Percentiles rank a stretch among this genome's conserved stretches.
Conservation (phyloP, 805 yeast genomes). For the Teunomyces aglyptinius region DNA sequence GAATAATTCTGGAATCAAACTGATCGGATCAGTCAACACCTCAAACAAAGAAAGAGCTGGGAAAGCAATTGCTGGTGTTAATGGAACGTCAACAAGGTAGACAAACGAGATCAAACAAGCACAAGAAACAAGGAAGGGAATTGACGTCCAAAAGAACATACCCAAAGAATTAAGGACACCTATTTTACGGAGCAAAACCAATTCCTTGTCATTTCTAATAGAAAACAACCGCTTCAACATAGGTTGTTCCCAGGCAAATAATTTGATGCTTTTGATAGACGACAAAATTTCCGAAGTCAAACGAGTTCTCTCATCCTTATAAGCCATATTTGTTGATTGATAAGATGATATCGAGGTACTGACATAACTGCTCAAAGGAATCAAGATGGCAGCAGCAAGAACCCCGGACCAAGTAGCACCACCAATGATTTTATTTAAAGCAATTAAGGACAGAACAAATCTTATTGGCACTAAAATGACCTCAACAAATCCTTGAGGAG, state of each 20-base stretch:
- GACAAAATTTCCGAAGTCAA: conserved; percentile 58
- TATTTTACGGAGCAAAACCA: conserved; percentile 49
- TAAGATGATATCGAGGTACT: conserved; percentile 40
- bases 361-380: conserved; percentile 54
- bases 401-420: conserved; percentile 60
- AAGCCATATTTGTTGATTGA: conserved; percentile 44
- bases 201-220: conserved; percentile 58
- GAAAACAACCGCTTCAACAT: conserved; percentile 51
- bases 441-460: conserved; percentile 50
- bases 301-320: conserved; percentile 59
- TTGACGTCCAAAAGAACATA: conserved; percentile 59
- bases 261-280: conserved; percentile 61
- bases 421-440: conserved; percentile 57
- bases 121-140: conserved; percentile 64
- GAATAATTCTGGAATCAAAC: conserved; percentile 55
- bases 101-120: conserved; percentile 58
- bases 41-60: conserved; percentile 65
- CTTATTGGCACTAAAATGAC: conserved; percentile 59
- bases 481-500: conserved; percentile 51
- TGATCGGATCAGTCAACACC: conserved; percentile 55
- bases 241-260: conserved; percentile 70
- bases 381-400: conserved; percentile 49
- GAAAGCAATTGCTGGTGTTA: conserved; percentile 67
- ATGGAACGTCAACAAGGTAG: conserved; percentile 39
- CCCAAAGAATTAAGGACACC: conserved; percentile 44